phyloP scores from a whole-genome alignment of 371 early-diverging fungal genomes.

The Mortierella sp. region DNA sequence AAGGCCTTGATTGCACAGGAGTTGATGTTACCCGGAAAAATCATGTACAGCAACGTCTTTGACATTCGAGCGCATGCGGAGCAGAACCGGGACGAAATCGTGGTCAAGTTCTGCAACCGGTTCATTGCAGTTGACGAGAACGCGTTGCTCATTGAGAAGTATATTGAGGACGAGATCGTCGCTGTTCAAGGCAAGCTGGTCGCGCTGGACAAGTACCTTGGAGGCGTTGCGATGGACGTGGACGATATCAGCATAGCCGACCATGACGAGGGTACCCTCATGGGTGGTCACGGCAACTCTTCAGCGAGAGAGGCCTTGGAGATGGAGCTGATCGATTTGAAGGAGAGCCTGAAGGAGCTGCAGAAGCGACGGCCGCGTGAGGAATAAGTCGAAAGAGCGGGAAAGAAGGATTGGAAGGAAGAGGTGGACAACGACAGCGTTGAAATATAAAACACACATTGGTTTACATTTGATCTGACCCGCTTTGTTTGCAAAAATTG shows the following conservation, averaged over 20 bases:
- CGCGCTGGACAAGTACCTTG: neutral
- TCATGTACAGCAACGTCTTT: conserved; percentile 8
- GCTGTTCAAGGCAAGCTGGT: neutral
- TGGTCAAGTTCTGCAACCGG: neutral
- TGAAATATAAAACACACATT: too few species aligned
- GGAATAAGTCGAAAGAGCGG: too few species aligned
- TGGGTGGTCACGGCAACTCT: neutral
- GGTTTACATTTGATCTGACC: too few species aligned
- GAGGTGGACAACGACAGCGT: too few species aligned
- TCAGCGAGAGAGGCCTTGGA: neutral
- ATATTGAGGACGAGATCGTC: neutral
- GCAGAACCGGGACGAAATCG: neutral
- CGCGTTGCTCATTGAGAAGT: neutral
- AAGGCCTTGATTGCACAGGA: conserved; percentile 1
- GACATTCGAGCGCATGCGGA: neutral
- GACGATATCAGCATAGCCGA: too few species aligned
- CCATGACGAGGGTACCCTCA: neutral
- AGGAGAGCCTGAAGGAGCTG: neutral
- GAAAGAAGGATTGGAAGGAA: too few species aligned
- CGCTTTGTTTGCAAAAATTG: too few species aligned
- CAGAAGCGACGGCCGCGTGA: too few species aligned
- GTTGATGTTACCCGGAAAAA: neutral
- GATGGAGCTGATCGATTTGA: neutral
- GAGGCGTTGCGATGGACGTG: neutral
- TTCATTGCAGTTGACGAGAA: neutral